Evolutionary conservation across 257 asterid species (phyloP).

Genomic region (Ophiorrhiza pumila): DNA sequence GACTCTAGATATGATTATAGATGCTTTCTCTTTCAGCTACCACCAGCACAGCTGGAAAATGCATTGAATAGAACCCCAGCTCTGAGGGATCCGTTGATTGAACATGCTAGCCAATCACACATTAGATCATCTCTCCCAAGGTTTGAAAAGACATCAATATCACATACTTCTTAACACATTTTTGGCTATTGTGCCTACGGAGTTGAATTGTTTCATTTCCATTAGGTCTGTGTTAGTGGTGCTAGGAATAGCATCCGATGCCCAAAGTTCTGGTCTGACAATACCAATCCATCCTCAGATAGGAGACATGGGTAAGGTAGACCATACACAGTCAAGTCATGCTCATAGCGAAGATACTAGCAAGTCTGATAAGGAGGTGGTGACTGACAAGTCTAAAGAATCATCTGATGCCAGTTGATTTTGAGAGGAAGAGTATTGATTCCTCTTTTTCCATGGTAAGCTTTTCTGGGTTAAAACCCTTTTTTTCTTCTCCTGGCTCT

Average conservation of each 20-base stretch:
- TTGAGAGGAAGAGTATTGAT: not conserved
- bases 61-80: conserved; percentile 71
- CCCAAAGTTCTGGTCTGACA: conserved; percentile 46
- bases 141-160: conserved; percentile 26
- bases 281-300: conserved; percentile 31
- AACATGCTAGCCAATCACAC: conserved; percentile 81
- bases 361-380: conserved; percentile 53
- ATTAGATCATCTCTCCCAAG: conserved; percentile 88
- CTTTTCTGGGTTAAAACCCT: not conserved
- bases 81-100: conserved; percentile 79
- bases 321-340: conserved; percentile 19
- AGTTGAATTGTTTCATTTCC: conserved; percentile 13
- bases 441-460: conserved; percentile 5
- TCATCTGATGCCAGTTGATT: conserved; percentile 40
- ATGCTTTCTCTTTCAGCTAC: conserved; percentile 57
- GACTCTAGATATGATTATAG: not conserved
- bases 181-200: conserved; percentile 1
- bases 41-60: conserved; percentile 88
- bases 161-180: not conserved
- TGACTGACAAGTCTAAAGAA: conserved; percentile 59
- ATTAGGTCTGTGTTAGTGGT: conserved; percentile 69
- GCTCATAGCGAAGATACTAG: conserved; percentile 49
- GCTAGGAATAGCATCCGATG: conserved; percentile 71
- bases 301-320: conserved; percentile 16
- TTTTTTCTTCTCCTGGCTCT: not conserved